Evolutionary conservation across 2,329 filamentous ascomycete species (phyloP).

Genomic region (Diaporthe ampelina): DNA sequence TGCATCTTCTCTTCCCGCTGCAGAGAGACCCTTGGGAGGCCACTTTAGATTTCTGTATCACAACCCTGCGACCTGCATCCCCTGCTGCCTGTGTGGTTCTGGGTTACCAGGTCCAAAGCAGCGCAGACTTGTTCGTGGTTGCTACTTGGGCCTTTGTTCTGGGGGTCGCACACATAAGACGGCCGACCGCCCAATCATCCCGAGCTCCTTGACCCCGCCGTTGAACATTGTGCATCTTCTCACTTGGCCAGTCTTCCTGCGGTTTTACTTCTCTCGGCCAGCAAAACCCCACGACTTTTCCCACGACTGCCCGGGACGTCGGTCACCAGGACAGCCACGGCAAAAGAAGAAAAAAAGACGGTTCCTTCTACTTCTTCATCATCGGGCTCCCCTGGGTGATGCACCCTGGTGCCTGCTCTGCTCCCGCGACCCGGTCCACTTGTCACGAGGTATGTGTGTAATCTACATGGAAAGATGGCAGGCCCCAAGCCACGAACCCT

Average conservation of each 20-base stretch:
- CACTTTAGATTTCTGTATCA: slow-evolving; percentile 8
- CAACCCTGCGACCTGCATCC: slow-evolving; percentile 25
- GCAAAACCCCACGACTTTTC: slow-evolving; percentile 11
- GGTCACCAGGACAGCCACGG: slow-evolving; percentile 24
- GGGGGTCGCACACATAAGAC: slow-evolving; percentile 41
- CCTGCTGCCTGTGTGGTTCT: slow-evolving; percentile 11
- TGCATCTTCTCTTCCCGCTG: slow-evolving; percentile 4
- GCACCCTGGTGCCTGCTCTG: background rate
- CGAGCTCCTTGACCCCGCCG: slow-evolving; percentile 41
- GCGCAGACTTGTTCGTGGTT: slow-evolving; percentile 31
- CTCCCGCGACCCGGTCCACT: background rate
- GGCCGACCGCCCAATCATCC: slow-evolving; percentile 42
- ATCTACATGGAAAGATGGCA: slow-evolving; percentile 3
- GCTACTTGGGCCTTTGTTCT: slow-evolving; percentile 40
- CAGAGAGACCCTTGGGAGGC: slow-evolving; percentile 15
- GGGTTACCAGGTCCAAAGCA: slow-evolving; percentile 18
- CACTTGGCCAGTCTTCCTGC: slow-evolving; percentile 10
- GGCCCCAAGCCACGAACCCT: slow-evolving; percentile 19
- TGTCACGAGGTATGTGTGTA: slow-evolving; percentile 19
- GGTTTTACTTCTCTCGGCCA: slow-evolving; percentile 26
- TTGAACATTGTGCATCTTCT: slow-evolving; percentile 40
- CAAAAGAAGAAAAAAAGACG: background rate
- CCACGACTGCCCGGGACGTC: background rate
- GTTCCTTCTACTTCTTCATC: slow-evolving; percentile 4
- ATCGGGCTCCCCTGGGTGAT: background rate